Evolutionary conservation across 352 stramenopile species (phyloP).

Genomic region (Phytophthora multivora): DNA sequence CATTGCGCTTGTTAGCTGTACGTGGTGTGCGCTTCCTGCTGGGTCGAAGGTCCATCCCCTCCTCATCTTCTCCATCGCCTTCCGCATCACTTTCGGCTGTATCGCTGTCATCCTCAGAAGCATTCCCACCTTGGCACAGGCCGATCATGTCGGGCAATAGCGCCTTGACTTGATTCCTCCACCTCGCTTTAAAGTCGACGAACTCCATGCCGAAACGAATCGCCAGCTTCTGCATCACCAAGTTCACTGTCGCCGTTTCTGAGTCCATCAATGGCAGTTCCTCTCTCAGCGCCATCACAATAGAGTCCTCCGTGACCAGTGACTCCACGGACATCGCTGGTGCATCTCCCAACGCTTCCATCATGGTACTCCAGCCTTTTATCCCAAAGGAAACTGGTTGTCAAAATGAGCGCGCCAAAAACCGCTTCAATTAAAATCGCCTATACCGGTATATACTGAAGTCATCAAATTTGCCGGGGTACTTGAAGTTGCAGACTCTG

Average conservation of each 20-base stretch:
- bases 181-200: slow-evolving; percentile 48
- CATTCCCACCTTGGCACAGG: slow-evolving; percentile 27
- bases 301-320: slow-evolving; percentile 31
- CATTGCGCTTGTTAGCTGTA: slow-evolving; percentile 31
- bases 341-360: slow-evolving; percentile 33
- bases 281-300: slow-evolving; percentile 44
- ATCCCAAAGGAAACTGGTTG: slow-evolving; percentile 11
- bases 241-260: slow-evolving; percentile 48
- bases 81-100: slow-evolving; percentile 7
- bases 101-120: slow-evolving; percentile 15
- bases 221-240: slow-evolving; percentile 59
- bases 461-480: slow-evolving; percentile 2
- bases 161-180: slow-evolving; percentile 52
- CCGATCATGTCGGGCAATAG: slow-evolving; percentile 58
- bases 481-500: slow-evolving; percentile 2
- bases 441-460: too few species aligned
- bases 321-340: slow-evolving; percentile 9
- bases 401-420: slow-evolving; percentile 29
- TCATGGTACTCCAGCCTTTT: slow-evolving; percentile 21
- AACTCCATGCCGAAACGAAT: slow-evolving; percentile 49
- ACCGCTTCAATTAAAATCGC: background rate
- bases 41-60: slow-evolving; percentile 25
- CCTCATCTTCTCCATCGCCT: slow-evolving; percentile 28
- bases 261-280: slow-evolving; percentile 68
- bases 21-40: slow-evolving; percentile 34